These are phyloP conservation scores for Ilyonectria mors-panacis DNA, from an alignment of 2,329 filamentous ascomycete genomes.

Conservation along the genomic window DNA sequence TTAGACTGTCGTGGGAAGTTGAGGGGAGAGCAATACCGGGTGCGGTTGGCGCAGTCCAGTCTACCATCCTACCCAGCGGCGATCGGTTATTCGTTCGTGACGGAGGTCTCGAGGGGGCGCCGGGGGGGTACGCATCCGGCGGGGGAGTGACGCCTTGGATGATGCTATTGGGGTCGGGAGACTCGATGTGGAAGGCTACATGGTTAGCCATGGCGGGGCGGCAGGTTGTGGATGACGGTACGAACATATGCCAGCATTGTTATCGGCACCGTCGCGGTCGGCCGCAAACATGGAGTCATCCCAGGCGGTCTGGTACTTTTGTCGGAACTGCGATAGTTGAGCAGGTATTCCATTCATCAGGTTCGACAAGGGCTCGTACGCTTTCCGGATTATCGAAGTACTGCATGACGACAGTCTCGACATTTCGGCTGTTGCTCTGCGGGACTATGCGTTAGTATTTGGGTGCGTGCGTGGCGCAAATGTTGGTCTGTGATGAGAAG, in stretches of 20 bases:
- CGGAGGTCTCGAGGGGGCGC: slow-evolving; percentile 73
- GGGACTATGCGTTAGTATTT: slow-evolving; percentile 9
- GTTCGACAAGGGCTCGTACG: slow-evolving; percentile 43
- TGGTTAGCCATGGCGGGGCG: slow-evolving; percentile 42
- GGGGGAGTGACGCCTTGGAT: slow-evolving; percentile 62
- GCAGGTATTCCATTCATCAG: slow-evolving; percentile 23
- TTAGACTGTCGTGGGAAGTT: slow-evolving; percentile 43
- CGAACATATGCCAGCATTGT: slow-evolving; percentile 63
- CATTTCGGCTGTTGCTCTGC: slow-evolving; percentile 61
- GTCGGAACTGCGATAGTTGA: slow-evolving; percentile 57
- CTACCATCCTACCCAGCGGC: slow-evolving; percentile 67
- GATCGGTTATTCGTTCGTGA: slow-evolving; percentile 72
- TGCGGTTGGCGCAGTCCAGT: slow-evolving; percentile 61
- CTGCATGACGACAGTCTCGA: slow-evolving; percentile 65
- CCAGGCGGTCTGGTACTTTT: slow-evolving; percentile 65
- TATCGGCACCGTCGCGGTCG: slow-evolving; percentile 65
- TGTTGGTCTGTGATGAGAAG: background rate
- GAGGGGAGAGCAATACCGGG: slow-evolving; percentile 55
- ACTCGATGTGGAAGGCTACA: slow-evolving; percentile 70
- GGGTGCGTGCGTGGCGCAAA: background rate
- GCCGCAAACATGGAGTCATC: slow-evolving; percentile 68
- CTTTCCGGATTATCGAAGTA: slow-evolving; percentile 64
- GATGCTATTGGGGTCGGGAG: slow-evolving; percentile 61
- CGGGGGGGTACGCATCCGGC: slow-evolving; percentile 57
- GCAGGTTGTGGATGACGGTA: background rate